These are phyloP conservation scores for Candida glucosophila DNA, from an alignment of 1,139 yeast species.

Conservation along the genomic window DNA sequence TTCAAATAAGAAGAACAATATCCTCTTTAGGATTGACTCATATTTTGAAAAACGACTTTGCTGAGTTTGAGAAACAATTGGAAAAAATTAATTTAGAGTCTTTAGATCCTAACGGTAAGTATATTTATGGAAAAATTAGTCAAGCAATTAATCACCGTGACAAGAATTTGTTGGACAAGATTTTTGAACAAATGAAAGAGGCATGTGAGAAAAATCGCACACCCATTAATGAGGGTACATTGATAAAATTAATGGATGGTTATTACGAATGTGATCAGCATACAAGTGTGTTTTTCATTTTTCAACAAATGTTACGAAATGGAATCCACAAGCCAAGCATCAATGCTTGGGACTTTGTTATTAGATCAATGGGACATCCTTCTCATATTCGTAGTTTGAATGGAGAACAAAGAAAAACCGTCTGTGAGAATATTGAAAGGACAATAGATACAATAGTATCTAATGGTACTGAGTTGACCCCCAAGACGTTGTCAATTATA, in stretches of 20 bases:
- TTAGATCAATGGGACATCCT: constrained; percentile 31
- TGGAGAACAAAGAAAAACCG: constrained; percentile 9
- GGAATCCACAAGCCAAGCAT: constrained; percentile 20
- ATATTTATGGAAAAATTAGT: constrained; percentile 16
- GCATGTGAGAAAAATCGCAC: constrained; percentile 16
- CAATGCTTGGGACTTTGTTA: constrained; percentile 28
- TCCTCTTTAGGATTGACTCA: constrained; percentile 4
- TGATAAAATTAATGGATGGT: constrained; percentile 27
- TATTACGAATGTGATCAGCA: constrained; percentile 21
- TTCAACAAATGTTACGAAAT: constrained; percentile 22
- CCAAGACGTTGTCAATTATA: constrained; percentile 23
- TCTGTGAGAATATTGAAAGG: constrained; percentile 17
- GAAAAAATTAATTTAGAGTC: constrained; percentile 9
- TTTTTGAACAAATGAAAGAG: constrained; percentile 17
- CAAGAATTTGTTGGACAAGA: constrained; percentile 11
- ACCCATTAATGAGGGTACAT: constrained; percentile 21
- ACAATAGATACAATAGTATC: constrained; percentile 21
- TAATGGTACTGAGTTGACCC: constrained; percentile 16
- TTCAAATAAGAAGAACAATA: constrained; percentile 12
- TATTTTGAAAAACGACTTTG: constrained; percentile 7
- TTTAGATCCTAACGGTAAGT: constrained; percentile 28
- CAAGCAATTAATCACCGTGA: constrained; percentile 14
- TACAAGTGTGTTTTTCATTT: constrained; percentile 25
- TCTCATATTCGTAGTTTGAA: constrained; percentile 11
- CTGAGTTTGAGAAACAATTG: constrained; percentile 8